These are phyloP conservation scores for Geotrichum candidum DNA, from an alignment of 1,139 yeast genomes.

Conservation along the genomic window DNA sequence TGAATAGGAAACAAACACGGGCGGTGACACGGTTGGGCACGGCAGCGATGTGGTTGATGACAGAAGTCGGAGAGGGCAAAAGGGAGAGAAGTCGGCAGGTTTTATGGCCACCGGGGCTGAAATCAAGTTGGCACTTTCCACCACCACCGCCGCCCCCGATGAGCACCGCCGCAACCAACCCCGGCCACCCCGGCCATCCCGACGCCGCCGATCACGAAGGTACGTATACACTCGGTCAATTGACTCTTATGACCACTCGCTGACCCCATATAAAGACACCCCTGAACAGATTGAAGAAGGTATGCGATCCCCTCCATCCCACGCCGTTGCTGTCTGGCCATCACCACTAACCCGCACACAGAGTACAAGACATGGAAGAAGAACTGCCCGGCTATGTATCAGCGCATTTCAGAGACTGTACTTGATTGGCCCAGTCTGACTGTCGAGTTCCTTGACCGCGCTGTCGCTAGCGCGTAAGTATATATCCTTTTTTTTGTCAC, in stretches of 20 bases:
- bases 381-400: conserved; percentile 83
- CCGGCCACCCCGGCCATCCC: not conserved
- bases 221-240: not conserved
- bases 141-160: not conserved
- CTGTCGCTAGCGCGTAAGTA: conserved; percentile 1
- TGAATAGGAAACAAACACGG: not conserved
- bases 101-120: not conserved
- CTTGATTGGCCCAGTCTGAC: conserved; percentile 53
- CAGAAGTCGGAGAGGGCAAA: not conserved
- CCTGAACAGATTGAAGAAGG: conserved; percentile 16
- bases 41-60: not conserved
- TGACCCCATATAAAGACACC: conserved; percentile 2
- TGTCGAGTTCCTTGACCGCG: conserved; percentile 35
- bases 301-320: not conserved
- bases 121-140: not conserved
- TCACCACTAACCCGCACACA: conserved; percentile 10
- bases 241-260: not conserved
- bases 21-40: not conserved
- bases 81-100: not conserved
- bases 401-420: conserved; percentile 64
- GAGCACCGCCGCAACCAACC: not conserved
- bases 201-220: not conserved
- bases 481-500: too few relatives aligned
- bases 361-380: conserved; percentile 95
- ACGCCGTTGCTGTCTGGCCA: not conserved